phyloP scores from a whole-genome alignment of 2,329 filamentous ascomycete species.

The Tolypocladium pustulatum region DNA sequence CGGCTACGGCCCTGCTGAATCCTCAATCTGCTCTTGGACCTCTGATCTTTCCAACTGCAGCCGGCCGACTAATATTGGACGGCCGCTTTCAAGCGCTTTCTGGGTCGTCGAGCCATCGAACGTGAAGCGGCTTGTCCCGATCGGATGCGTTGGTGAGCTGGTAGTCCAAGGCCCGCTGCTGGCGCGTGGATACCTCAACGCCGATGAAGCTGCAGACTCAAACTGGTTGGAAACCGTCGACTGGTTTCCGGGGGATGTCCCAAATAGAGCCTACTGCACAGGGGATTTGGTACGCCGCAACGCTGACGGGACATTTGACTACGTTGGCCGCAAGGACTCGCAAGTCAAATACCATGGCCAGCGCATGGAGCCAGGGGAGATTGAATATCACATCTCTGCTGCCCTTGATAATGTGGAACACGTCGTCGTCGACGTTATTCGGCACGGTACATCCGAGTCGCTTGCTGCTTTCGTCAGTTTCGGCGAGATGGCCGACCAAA shows the following conservation, averaged over 20 bases:
- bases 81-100: not conserved
- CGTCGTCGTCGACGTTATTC: slow-evolving; percentile 4
- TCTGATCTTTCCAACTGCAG: not conserved
- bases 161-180: not conserved
- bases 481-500: not conserved
- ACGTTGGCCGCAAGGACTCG: slow-evolving; percentile 41
- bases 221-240: not conserved
- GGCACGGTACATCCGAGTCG: not conserved
- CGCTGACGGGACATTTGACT: slow-evolving; percentile 27
- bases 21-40: not conserved
- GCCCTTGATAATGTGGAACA: not conserved
- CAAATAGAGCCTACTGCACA: slow-evolving; percentile 12
- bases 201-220: not conserved
- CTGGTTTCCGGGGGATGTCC: not conserved
- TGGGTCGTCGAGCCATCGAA: not conserved
- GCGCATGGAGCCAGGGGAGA: slow-evolving; percentile 34
- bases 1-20: not conserved
- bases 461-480: not conserved
- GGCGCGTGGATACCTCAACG: not conserved
- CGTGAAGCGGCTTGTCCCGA: not conserved
- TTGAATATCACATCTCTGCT: slow-evolving; percentile 8
- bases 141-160: not conserved
- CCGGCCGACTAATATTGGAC: not conserved
- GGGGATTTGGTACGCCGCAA: slow-evolving; percentile 35
- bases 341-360: slow-evolving; percentile 52